Evolutionary conservation across 805 yeast genomes (phyloP).

Genomic region (Myxozyma neglecta): DNA sequence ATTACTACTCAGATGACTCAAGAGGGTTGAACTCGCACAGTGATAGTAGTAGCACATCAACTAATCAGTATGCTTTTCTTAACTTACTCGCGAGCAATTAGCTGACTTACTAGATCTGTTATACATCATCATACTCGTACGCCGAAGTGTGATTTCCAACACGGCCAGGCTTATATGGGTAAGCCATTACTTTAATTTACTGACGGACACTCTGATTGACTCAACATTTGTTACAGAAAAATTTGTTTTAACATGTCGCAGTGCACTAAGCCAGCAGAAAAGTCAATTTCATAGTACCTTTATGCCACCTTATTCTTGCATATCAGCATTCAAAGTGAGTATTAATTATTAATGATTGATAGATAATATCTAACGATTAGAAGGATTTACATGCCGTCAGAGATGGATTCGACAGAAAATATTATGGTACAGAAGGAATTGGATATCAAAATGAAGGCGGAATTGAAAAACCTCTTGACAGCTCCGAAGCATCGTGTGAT

Average conservation of each 20-base stretch:
- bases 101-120: constrained; percentile 7
- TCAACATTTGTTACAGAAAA: not conserved
- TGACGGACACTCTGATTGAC: not conserved
- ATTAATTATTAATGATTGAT: not conserved
- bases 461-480: not conserved
- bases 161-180: constrained; percentile 9
- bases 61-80: not conserved
- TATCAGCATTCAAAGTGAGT: constrained; percentile 21
- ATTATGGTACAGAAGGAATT: constrained; percentile 12
- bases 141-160: not conserved
- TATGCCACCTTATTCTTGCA: constrained; percentile 25
- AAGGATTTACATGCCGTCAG: constrained; percentile 17
- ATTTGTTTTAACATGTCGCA: constrained; percentile 4
- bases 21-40: not conserved
- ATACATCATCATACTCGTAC: constrained; percentile 15
- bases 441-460: constrained; percentile 4
- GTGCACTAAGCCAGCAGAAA: constrained; percentile 2
- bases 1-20: not conserved
- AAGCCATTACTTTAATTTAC: not conserved
- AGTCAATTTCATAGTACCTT: constrained; percentile 3
- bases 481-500: constrained; percentile 53
- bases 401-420: constrained; percentile 12
- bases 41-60: constrained; percentile 4
- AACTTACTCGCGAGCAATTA: not conserved
- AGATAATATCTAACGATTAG: not conserved